phyloP scores from a whole-genome alignment of 2,329 filamentous ascomycete genomes.

The Xylaria sp. region DNA sequence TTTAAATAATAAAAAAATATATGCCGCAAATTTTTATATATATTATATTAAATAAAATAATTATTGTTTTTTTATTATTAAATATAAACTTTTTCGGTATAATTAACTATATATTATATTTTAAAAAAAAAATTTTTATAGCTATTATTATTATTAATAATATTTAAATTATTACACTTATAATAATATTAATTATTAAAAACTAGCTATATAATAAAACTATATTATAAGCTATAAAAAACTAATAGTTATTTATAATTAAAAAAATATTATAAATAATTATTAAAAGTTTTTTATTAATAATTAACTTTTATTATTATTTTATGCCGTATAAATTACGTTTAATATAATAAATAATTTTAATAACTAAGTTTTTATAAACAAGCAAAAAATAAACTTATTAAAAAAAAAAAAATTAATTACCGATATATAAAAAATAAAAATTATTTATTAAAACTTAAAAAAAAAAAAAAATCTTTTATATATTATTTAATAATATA shows the following conservation, averaged over 20 bases:
- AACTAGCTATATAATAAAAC: not conserved
- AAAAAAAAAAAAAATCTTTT: not conserved
- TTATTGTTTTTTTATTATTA: not conserved
- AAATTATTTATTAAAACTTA: not conserved
- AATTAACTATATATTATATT: not conserved
- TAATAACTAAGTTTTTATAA: not conserved
- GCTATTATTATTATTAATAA: not conserved
- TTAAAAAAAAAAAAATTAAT: not conserved
- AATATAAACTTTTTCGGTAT: not conserved
- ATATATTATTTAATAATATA: not conserved
- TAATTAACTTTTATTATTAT: not conserved
- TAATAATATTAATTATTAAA: not conserved
- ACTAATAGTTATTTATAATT: constrained; percentile 4
- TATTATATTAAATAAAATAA: not conserved
- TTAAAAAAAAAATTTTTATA: not conserved
- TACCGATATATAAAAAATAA: not conserved
- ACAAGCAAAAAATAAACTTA: not conserved
- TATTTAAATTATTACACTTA: not conserved
- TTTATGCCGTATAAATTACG: not conserved
- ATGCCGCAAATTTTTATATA: not conserved
- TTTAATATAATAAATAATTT: not conserved
- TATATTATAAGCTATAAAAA: not conserved
- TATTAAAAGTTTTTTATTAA: not conserved
- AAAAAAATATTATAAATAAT: not conserved
- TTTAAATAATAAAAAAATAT: not conserved